Evolutionary conservation across 495 filamentous ascomycete genomes (phyloP).

Genomic region (Penicillium chermesinum): DNA sequence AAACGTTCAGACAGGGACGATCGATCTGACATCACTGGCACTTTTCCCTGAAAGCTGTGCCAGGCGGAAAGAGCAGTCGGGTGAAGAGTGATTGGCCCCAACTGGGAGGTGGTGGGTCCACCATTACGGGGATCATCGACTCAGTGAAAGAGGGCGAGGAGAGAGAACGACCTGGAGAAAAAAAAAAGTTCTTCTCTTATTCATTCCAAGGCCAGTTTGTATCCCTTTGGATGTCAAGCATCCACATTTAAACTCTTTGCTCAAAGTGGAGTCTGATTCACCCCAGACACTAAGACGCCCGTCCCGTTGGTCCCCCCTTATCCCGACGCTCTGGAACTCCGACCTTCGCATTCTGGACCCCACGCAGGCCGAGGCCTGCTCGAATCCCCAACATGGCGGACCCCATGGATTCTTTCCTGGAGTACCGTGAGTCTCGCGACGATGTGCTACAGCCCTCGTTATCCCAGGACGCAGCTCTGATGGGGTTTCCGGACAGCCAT

Average conservation of each 20-base stretch:
- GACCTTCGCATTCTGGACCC: conserved; percentile 22
- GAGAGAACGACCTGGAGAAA: neutral
- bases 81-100: conserved; percentile 10
- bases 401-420: conserved; percentile 14
- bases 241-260: neutral
- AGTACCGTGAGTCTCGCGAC: no score
- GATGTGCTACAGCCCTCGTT: conserved; percentile 7
- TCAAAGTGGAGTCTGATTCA: conserved; percentile 13
- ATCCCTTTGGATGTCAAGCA: no score
- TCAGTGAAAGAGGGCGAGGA: neutral
- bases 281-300: conserved; percentile 12
- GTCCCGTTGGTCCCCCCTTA: conserved; percentile 15
- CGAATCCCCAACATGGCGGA: neutral
- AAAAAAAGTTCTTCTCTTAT: neutral
- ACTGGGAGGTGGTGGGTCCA: conserved; percentile 6
- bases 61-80: neutral
- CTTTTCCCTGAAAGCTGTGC: no score
- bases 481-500: conserved; percentile 12
- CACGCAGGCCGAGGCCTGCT: conserved; percentile 19
- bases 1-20: no score
- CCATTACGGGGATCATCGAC: conserved; percentile 10
- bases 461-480: conserved; percentile 14
- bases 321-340: conserved; percentile 24
- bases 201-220: no score
- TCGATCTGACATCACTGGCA: no score